Evolutionary conservation across 306 rosid species (phyloP), one percentile per base, ranked within the genome.

Genomic region (Citrullus colocynthis): DNA sequence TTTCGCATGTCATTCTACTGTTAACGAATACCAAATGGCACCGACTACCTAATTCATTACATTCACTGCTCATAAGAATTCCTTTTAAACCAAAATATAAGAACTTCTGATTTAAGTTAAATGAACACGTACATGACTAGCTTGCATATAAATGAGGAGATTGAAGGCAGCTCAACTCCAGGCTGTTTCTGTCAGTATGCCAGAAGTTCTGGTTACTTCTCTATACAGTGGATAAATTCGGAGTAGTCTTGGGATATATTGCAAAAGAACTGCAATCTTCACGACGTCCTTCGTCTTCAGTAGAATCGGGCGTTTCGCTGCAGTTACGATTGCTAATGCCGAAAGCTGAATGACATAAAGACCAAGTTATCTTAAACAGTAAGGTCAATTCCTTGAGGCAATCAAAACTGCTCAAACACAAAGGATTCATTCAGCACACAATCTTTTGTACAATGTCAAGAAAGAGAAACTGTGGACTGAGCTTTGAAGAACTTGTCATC

Each of bases 121-220:
- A 24, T n/a, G 56, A 48, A 32, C 63, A 54, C 97, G 87, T 85
- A 95, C 99, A 60, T 95, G 98, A 84, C 97, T 86, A 60, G 90
- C 98, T 34, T 92, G 91, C 93, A 95, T 85, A 20, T 89, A 95
- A 58, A 92, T 91, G 74, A 84, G 81, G 70, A 95, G 97, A 91
- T 95, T 95, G 81, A 78, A 87, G 37, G 88, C 96, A 82, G 99
- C 98, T 79, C 93, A 92, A 78, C 89, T 90, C 97, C 97, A 95
- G 9, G 96, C 93, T 14, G 91, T 95, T 85, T 92, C 96, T 44
- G 97, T 90, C 58, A 95, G 84, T 82, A 86, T 88, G 78, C 99
- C 99, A 48, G 87, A 86, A 65, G 90, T 86, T 74, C 85, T 88
- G 16, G 91, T 92, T 69, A 92, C 93, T 90, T 91, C 93, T 78